Conservation (phyloP, 2,329 filamentous ascomycete species). For the Trichoderma sp. region DNA sequence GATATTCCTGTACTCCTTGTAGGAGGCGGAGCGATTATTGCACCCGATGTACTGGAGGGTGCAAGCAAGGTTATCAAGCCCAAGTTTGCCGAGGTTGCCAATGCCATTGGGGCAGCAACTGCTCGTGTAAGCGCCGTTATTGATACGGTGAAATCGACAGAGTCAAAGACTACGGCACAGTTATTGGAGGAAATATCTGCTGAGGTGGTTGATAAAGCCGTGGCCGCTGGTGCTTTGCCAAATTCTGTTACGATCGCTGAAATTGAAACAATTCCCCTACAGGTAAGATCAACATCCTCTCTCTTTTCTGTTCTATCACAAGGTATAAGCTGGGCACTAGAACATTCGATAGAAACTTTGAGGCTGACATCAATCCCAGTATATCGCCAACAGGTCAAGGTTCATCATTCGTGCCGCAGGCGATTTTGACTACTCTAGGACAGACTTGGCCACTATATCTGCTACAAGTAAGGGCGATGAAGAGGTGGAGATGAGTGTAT, state of each 20-base stretch:
- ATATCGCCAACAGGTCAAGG: neutral
- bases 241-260: neutral
- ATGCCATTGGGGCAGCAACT: neutral
- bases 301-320: neutral
- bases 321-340: neutral
- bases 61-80: neutral
- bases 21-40: neutral
- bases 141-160: neutral
- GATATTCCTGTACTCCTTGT: neutral
- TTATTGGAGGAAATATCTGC: neutral
- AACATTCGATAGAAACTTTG: neutral
- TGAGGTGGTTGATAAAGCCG: neutral
- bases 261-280: neutral
- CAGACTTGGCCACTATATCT: neutral
- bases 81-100: neutral
- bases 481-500: neutral
- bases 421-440: neutral
- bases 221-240: neutral
- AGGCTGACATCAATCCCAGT: neutral
- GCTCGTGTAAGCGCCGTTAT: neutral
- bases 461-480: rapidly evolving
- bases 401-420: neutral
- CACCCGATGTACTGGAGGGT: neutral
- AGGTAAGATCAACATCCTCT: neutral
- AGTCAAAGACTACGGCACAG: neutral